phyloP scores from a whole-genome alignment of 441 rosid genomes.

The Capsella rubella region DNA sequence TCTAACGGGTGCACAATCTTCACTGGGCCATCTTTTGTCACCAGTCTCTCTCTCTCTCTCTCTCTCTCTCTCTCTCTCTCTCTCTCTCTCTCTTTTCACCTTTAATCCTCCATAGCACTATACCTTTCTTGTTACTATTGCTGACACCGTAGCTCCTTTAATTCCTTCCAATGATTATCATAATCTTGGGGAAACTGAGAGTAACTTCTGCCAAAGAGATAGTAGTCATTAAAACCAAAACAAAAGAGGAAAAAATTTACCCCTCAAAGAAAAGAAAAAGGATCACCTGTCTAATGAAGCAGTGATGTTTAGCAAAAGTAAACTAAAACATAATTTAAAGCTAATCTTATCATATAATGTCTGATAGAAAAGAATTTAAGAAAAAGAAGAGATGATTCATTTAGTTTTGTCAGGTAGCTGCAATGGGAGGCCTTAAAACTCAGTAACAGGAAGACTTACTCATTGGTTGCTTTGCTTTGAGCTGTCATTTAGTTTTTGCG shows the following conservation, averaged over 20 bases:
- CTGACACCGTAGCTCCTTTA: constrained; percentile 31
- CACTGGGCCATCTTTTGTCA: constrained; percentile 32
- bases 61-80: background rate
- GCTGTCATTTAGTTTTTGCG: constrained; percentile 39
- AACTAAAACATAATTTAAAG: constrained; percentile 42
- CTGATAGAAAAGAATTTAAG: constrained; percentile 45
- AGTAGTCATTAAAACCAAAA: background rate
- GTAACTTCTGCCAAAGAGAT: constrained; percentile 22
- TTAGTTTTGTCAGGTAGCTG: constrained; percentile 51
- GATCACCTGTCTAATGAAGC: constrained; percentile 27
- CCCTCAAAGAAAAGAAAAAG: background rate
- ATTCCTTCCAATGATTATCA: constrained; percentile 23
- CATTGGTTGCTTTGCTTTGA: constrained; percentile 48
- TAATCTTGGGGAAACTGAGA: background rate
- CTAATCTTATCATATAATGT: constrained; percentile 43
- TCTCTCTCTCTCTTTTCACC: background rate
- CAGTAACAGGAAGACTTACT: constrained; percentile 48
- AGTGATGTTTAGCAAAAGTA: constrained; percentile 44
- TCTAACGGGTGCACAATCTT: constrained; percentile 38
- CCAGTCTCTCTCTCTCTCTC: constrained; percentile 16
- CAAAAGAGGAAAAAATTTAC: background rate
- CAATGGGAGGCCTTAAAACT: constrained; percentile 46
- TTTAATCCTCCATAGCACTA: background rate
- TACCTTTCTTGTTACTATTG: constrained; percentile 29
- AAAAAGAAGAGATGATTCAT: constrained; percentile 34